Evolutionary conservation across 352 stramenopile genomes (phyloP), one percentile per base, ranked within the genome.

Genomic region (Globisporangium camurandrum): DNA sequence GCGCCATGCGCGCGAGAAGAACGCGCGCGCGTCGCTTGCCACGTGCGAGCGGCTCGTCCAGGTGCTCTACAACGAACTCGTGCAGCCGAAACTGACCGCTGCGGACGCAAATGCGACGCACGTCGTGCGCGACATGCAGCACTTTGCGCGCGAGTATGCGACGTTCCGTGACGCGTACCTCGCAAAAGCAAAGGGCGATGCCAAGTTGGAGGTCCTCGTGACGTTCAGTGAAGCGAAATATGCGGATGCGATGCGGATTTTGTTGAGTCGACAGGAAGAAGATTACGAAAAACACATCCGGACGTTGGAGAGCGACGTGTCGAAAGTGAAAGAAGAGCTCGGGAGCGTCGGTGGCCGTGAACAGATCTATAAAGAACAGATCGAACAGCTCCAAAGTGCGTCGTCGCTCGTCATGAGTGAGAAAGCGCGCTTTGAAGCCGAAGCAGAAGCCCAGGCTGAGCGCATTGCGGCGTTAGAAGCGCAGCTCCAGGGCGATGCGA

Each of bases 361-460:
- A 40, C 75, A 91, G 63, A 86, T 92, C 57, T 89, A 88, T 66
- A 82, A 84, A 54, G 77, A 90, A 59, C 80, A 92, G 65, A 88
- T 94, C 48, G 83, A 94, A 57, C 71, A 88, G 60, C 84, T 91
- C 72, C 74, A 90, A 52, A 60, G 67, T 17, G 65, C 71, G 41
- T 87, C 80, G 46, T 91, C 83, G 24, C 62, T 86, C 42, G 75
- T 88, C 36, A 58, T 86, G 68, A 86, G 71, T 0, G 78, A 91
- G 48, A 88, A 88, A 54, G 78, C 76, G 8, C 64, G 67, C 33
- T 40, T 40, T n/a, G 36, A 40, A 45, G 75, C 74, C 1, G 77
- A 91, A 42, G 55, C 77, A 10, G 61, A 94, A 54, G 62, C 77
- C 11, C 73, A 92, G 56, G 63, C 69, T 5, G 72, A 86, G 46